phyloP scores from a whole-genome alignment of 2,329 filamentous ascomycete species.

The Fusarium beomiforme region DNA sequence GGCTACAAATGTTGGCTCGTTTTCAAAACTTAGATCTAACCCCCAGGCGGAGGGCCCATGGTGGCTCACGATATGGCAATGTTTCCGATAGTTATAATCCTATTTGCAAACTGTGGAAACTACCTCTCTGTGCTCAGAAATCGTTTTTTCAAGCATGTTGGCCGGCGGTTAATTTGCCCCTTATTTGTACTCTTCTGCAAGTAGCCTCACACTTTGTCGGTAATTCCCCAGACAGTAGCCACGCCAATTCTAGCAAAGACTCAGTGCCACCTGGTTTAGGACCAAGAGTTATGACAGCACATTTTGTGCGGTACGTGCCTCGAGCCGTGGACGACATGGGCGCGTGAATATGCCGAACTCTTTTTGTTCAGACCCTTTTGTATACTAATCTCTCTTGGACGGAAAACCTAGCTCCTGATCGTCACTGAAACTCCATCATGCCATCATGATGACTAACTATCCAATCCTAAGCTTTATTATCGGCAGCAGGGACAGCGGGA shows the following conservation, averaged over 20 bases:
- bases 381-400: too few species aligned
- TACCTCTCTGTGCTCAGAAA: not conserved
- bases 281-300: not conserved
- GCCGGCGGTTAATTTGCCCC: not conserved
- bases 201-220: not conserved
- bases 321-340: not conserved
- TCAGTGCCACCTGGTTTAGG: not conserved
- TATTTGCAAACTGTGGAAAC: constrained; percentile 17
- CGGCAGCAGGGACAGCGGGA: too few species aligned
- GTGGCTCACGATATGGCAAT: not conserved
- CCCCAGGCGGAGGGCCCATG: not conserved
- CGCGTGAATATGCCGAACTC: not conserved
- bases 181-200: not conserved
- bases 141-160: not conserved
- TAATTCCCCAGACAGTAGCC: not conserved
- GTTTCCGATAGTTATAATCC: constrained; percentile 8
- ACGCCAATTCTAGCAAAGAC: not conserved
- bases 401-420: too few species aligned
- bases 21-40: constrained; percentile 21
- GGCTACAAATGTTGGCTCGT: not conserved
- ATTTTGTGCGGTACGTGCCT: not conserved
- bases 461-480: too few species aligned
- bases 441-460: too few species aligned
- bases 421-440: too few species aligned
- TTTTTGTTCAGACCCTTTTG: too few species aligned